These are phyloP conservation scores for Radiomyces spectabilis DNA, from an alignment of 192 early-diverging fungal genomes.

Conservation along the genomic window DNA sequence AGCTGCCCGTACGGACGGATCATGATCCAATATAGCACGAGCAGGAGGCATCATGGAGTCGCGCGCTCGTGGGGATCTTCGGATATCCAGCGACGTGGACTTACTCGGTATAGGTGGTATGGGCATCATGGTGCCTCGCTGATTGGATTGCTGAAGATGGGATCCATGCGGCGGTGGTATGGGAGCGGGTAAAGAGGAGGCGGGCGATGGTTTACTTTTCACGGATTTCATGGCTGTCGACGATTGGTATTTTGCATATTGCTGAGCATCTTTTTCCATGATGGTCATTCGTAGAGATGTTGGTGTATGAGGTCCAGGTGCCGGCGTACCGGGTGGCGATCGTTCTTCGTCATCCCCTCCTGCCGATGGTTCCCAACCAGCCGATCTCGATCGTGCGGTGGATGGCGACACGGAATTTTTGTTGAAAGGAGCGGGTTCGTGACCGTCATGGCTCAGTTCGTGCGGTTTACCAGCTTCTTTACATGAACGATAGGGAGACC, in stretches of 20 bases:
- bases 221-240: background rate
- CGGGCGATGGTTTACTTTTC: background rate
- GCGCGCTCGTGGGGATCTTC: background rate
- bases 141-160: no score
- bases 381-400: background rate
- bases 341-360: no score
- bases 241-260: slow-evolving; percentile 1
- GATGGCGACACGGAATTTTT: background rate
- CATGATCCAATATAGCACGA: background rate
- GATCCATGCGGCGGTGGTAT: no score
- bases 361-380: no score
- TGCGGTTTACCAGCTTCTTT: slow-evolving; percentile 5
- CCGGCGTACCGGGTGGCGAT: background rate
- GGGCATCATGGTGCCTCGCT: no score
- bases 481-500: slow-evolving; percentile 12
- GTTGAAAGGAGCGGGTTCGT: background rate
- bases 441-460: background rate
- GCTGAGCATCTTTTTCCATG: slow-evolving; percentile 15
- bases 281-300: background rate
- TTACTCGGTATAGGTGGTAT: slow-evolving; percentile 1
- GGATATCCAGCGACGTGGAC: background rate
- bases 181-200: background rate
- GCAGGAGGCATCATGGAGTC: slow-evolving; percentile 10
- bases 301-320: background rate
- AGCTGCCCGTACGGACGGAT: slow-evolving; percentile 2